Conservation (phyloP, 2,329 filamentous ascomycete genomes). For the Iodosphaeria phyllophila region DNA sequence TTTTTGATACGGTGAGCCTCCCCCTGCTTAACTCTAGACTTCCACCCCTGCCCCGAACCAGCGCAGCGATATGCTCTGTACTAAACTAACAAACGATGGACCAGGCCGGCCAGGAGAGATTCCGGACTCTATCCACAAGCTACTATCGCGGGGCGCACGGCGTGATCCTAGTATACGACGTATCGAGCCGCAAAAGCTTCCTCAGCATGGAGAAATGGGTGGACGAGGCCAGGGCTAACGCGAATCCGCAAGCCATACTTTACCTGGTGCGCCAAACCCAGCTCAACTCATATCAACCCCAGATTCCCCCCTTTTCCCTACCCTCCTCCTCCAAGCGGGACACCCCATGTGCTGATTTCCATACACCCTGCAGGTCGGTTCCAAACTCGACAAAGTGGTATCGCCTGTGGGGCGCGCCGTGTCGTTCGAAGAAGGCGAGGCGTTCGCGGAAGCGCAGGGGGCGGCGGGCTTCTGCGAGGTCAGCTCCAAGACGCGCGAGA, state of each 20-base stretch:
- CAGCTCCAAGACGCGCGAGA: slow-evolving; percentile 32
- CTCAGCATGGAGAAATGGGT: slow-evolving; percentile 33
- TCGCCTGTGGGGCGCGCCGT: slow-evolving; percentile 22
- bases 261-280: too few species aligned
- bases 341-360: slow-evolving; percentile 3
- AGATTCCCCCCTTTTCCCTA: background rate
- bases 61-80: background rate
- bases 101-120: slow-evolving; percentile 26
- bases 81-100: background rate
- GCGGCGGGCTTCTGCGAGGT: slow-evolving; percentile 33
- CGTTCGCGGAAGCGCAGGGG: slow-evolving; percentile 24
- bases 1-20: slow-evolving; percentile 28
- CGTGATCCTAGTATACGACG: slow-evolving; percentile 29
- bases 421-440: slow-evolving; percentile 24
- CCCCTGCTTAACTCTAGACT: background rate
- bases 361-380: slow-evolving; percentile 19
- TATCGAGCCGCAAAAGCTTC: slow-evolving; percentile 28
- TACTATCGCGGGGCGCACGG: slow-evolving; percentile 31
- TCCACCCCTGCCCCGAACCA: background rate
- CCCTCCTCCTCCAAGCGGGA: background rate
- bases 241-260: slow-evolving; percentile 25
- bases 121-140: slow-evolving; percentile 28
- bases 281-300: slow-evolving; percentile 3
- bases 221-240: slow-evolving; percentile 30
- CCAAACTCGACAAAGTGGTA: slow-evolving; percentile 28